phyloP scores from a whole-genome alignment of 306 rosid genomes.

The Acacia crassicarpa region DNA sequence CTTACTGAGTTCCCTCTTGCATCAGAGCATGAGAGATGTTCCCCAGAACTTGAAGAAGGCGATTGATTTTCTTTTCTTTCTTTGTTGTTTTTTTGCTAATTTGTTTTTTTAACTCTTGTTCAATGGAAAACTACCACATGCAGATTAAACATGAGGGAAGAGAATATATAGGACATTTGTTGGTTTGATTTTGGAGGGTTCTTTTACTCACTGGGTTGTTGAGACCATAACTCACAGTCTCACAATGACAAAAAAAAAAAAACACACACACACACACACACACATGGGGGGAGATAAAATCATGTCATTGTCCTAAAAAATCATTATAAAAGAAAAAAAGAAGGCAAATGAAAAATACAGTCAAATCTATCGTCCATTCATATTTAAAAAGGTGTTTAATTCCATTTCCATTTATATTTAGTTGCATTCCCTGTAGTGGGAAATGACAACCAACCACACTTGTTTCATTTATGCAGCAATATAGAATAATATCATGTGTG shows the following conservation, averaged over 20 bases:
- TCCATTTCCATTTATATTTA: constrained; percentile 28
- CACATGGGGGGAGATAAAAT: constrained; percentile 50
- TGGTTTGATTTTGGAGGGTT: constrained; percentile 40
- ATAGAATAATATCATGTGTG: constrained; percentile 18
- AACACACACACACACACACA: too few species aligned
- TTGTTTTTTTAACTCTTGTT: neutral
- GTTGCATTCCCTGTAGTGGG: constrained; percentile 28
- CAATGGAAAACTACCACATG: constrained; percentile 47
- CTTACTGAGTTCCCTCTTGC: constrained; percentile 15
- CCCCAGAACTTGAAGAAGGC: constrained; percentile 7
- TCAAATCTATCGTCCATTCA: constrained; percentile 45
- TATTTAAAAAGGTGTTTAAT: constrained; percentile 32
- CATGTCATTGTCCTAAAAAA: constrained; percentile 41
- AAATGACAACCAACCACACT: constrained; percentile 44
- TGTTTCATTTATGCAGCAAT: constrained; percentile 25
- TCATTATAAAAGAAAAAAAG: constrained; percentile 1
- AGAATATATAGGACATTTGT: constrained; percentile 40
- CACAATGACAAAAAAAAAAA: constrained; percentile 19
- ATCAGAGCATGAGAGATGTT: constrained; percentile 26
- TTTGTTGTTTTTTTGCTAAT: neutral
- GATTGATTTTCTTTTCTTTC: constrained; percentile 22
- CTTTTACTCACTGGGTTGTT: constrained; percentile 39
- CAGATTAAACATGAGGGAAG: constrained; percentile 33
- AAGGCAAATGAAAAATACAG: neutral
- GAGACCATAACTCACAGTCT: constrained; percentile 36